These are phyloP conservation scores for Phytophthora litchii DNA, from an alignment of 352 stramenopile genomes.

Conservation along the genomic window DNA sequence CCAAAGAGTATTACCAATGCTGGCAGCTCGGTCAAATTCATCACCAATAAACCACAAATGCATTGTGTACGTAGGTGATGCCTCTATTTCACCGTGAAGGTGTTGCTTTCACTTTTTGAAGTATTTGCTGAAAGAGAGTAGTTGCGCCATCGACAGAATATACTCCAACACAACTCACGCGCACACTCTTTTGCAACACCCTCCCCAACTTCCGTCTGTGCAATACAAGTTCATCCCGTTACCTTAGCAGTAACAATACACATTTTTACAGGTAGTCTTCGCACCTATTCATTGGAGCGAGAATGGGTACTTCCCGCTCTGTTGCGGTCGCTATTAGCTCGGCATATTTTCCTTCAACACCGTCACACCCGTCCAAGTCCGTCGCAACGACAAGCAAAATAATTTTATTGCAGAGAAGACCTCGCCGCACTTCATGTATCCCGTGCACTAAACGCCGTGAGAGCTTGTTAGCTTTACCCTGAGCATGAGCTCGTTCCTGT, in stretches of 20 bases:
- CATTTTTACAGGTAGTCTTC: background rate
- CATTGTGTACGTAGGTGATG: background rate
- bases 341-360: slow-evolving; percentile 81
- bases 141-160: slow-evolving; percentile 96
- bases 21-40: slow-evolving; percentile 40
- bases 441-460: slow-evolving; percentile 90
- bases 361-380: slow-evolving; percentile 85
- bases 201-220: slow-evolving; percentile 90
- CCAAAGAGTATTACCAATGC: slow-evolving; percentile 43
- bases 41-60: slow-evolving; percentile 9
- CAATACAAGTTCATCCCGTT: slow-evolving; percentile 2
- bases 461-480: slow-evolving; percentile 50
- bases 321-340: slow-evolving; percentile 83
- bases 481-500: slow-evolving; percentile 71
- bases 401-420: slow-evolving; percentile 83
- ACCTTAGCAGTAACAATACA: background rate
- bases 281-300: slow-evolving; percentile 54
- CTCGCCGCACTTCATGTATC: slow-evolving; percentile 90
- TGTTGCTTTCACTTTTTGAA: slow-evolving; percentile 18
- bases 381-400: slow-evolving; percentile 90
- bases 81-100: background rate
- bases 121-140: slow-evolving; percentile 73
- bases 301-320: slow-evolving; percentile 50
- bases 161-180: slow-evolving; percentile 94
- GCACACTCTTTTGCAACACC: slow-evolving; percentile 92